Percentiles rank a stretch among this genome's conserved stretches.
Conservation (phyloP, 1,284 basidiomycete genomes). For the Cryptococcus sp. region DNA sequence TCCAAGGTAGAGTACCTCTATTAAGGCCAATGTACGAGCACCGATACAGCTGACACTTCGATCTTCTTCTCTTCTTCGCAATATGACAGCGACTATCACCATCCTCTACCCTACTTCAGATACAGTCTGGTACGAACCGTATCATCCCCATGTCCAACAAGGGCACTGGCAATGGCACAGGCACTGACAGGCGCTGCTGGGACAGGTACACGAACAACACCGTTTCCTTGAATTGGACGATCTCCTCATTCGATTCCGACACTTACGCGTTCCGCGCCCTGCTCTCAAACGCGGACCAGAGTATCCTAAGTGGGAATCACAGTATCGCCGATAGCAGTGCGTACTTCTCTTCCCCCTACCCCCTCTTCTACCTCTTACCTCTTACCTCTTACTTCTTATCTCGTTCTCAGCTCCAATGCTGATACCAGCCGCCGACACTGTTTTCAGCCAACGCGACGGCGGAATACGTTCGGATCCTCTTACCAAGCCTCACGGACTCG, state of each 20-base stretch:
- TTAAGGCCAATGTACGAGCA: not conserved
- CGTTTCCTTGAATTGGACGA: constrained; percentile 49
- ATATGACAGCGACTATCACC: constrained; percentile 34
- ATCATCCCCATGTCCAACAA: too few relatives aligned
- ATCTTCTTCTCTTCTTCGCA: not conserved
- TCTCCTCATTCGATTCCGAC: constrained; percentile 32
- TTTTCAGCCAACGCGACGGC: constrained; percentile 37
- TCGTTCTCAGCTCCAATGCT: too few relatives aligned
- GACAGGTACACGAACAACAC: constrained; percentile 48
- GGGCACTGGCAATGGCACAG: too few relatives aligned
- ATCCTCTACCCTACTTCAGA: constrained; percentile 40
- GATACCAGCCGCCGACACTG: not conserved
- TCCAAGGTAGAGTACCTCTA: not conserved
- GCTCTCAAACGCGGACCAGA: constrained; percentile 37
- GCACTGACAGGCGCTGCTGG: too few relatives aligned
- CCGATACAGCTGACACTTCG: constrained; percentile 8
- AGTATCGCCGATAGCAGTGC: constrained; percentile 47
- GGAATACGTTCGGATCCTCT: constrained; percentile 30
- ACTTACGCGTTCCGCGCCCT: constrained; percentile 42
- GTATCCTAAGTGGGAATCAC: constrained; percentile 33
- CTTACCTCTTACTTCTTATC: too few relatives aligned
- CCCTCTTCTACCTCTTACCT: not conserved
- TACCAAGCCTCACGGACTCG: constrained; percentile 30
- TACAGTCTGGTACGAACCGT: constrained; percentile 30
- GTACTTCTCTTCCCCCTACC: constrained; percentile 12